Conservation (phyloP, 768 basidiomycete species). For the Galerina marginata region DNA sequence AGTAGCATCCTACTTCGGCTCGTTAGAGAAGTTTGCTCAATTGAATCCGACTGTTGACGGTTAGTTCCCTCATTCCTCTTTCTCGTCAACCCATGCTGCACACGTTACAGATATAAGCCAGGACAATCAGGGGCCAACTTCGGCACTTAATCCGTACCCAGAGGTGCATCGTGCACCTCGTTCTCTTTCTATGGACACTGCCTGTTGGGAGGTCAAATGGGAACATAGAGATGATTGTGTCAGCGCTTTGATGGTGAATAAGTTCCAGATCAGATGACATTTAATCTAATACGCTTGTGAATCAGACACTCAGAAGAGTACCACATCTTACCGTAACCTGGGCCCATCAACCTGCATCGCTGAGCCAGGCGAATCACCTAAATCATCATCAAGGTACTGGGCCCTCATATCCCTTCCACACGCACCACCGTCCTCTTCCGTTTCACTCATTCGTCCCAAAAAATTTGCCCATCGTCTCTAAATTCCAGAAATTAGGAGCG, state of each 20-base stretch:
- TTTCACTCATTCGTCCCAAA: neutral
- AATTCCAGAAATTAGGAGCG: neutral
- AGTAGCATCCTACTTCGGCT: constrained; percentile 66
- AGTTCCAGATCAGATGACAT: neutral
- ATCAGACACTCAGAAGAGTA: constrained; percentile 71
- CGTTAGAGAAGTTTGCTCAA: constrained; percentile 59
- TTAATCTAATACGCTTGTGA: constrained; percentile 1
- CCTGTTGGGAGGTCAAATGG: constrained; percentile 84
- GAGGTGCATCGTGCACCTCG: constrained; percentile 64
- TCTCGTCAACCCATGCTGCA: neutral
- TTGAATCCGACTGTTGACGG: constrained; percentile 20
- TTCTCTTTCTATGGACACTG: constrained; percentile 56
- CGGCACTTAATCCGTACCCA: constrained; percentile 35
- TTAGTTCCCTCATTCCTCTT: neutral
- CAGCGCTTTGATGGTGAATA: constrained; percentile 67
- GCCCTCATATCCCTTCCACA: constrained; percentile 36
- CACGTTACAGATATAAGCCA: neutral
- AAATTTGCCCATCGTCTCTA: neutral
- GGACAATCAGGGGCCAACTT: neutral
- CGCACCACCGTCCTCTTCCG: constrained; percentile 21
- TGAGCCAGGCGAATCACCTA: constrained; percentile 9
- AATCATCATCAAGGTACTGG: constrained; percentile 12
- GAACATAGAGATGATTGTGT: constrained; percentile 77
- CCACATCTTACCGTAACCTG: constrained; percentile 79
- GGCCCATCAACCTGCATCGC: constrained; percentile 65